A percentile compares a stretch with the other conserved stretches of the same genome.
Evolutionary conservation across 192 early-diverging fungal genomes (phyloP).

Genomic region (Phycomyces blakesleeanus): DNA sequence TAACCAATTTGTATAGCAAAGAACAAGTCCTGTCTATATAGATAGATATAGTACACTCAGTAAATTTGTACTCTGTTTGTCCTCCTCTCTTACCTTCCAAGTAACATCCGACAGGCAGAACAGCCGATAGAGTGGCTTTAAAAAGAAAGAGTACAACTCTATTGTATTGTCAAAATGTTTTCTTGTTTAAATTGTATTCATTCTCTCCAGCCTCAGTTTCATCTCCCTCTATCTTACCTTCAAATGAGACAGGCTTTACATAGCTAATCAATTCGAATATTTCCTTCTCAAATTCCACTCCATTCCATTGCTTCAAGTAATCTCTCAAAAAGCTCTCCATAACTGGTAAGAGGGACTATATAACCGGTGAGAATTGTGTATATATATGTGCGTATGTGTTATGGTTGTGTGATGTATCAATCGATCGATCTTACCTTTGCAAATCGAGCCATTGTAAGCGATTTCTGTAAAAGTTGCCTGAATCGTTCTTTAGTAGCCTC

Average conservation of each 20-base stretch:
- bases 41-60: background rate
- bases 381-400: no score
- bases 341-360: conserved; percentile 44
- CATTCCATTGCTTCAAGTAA: conserved; percentile 46
- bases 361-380: background rate
- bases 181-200: no score
- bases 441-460: conserved; percentile 37
- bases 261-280: conserved; percentile 46
- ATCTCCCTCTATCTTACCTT: conserved; percentile 32
- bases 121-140: conserved; percentile 39
- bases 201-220: no score
- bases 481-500: conserved; percentile 23
- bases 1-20: conserved; percentile 34
- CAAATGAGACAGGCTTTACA: conserved; percentile 38
- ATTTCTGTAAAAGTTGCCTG: conserved; percentile 31
- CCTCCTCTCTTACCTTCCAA: conserved; percentile 44
- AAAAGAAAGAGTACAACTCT: conserved; percentile 37
- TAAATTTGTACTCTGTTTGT: background rate
- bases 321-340: conserved; percentile 44
- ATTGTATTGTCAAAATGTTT: background rate
- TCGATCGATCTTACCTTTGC: conserved; percentile 35
- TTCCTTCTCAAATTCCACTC: conserved; percentile 37
- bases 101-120: conserved; percentile 33
- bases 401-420: background rate
- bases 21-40: conserved; percentile 41